phyloP scores from a whole-genome alignment of 2,329 filamentous ascomycete species.

The Fonsecaea pedrosoi region DNA sequence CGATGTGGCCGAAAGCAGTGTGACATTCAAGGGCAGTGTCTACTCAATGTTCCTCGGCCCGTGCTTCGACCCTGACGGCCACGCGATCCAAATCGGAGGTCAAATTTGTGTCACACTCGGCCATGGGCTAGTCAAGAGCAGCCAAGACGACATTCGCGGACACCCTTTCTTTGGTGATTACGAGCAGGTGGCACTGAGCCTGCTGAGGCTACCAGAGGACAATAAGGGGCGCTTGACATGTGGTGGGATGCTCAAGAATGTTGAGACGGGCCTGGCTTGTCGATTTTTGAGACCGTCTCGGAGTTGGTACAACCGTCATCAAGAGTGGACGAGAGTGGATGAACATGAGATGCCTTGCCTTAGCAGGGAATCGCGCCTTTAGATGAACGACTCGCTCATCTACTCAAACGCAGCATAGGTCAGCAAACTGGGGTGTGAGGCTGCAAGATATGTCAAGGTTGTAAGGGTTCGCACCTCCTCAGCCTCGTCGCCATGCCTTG shows the following conservation, averaged over 20 bases:
- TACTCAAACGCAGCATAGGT: background rate
- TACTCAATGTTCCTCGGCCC: constrained; percentile 65
- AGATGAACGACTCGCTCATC: background rate
- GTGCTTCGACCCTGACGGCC: constrained; percentile 43
- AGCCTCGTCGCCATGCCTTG: background rate
- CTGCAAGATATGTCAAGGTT: background rate
- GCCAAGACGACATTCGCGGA: constrained; percentile 52
- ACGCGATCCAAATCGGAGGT: constrained; percentile 55
- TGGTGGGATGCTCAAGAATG: constrained; percentile 51
- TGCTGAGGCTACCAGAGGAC: constrained; percentile 48
- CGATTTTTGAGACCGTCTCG: constrained; percentile 30
- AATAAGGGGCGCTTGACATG: constrained; percentile 55
- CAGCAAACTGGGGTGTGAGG: background rate
- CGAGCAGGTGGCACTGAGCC: constrained; percentile 49
- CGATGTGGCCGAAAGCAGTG: constrained; percentile 43
- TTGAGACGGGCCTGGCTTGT: constrained; percentile 46
- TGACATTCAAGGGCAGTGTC: constrained; percentile 56
- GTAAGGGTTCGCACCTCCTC: background rate
- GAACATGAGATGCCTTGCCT: constrained; percentile 13
- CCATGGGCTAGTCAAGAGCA: constrained; percentile 56
- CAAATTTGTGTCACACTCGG: constrained; percentile 65
- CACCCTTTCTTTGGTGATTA: constrained; percentile 65
- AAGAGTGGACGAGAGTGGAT: background rate
- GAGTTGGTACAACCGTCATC: background rate
- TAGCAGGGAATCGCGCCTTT: background rate